Evolutionary conservation across 306 rosid species (phyloP).

Genomic region (Dalbergia oliveri): DNA sequence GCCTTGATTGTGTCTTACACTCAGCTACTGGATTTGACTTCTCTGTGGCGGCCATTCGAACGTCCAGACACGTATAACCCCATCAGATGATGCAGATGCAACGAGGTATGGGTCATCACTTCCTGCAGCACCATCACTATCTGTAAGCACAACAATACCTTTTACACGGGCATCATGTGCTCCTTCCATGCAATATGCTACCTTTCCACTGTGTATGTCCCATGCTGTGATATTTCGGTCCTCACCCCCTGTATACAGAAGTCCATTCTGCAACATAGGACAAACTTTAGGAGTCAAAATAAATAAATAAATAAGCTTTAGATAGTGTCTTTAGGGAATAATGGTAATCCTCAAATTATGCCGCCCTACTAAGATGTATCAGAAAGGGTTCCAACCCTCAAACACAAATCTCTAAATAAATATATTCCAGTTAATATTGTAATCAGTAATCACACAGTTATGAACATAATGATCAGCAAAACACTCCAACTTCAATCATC

Average conservation of each 20-base stretch:
- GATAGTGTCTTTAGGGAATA: neutral
- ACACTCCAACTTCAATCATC: neutral
- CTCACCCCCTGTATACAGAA: constrained; percentile 88
- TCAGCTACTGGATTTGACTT: constrained; percentile 82
- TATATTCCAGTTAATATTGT: neutral
- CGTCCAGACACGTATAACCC: constrained; percentile 88
- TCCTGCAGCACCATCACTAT: constrained; percentile 51
- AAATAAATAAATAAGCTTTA: neutral
- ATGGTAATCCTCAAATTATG: neutral
- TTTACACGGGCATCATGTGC: constrained; percentile 86
- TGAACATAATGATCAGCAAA: neutral
- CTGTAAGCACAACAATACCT: constrained; percentile 74
- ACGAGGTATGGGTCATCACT: constrained; percentile 76
- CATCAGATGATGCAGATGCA: constrained; percentile 92
- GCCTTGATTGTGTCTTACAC: constrained; percentile 78
- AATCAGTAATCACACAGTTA: neutral
- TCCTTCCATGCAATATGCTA: constrained; percentile 74
- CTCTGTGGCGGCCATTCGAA: constrained; percentile 75
- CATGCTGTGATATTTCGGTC: constrained; percentile 78
- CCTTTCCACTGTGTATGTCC: constrained; percentile 84
- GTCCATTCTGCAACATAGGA: constrained; percentile 67
- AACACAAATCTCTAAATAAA: neutral
- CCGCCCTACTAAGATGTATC: neutral
- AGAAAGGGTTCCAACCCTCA: neutral
- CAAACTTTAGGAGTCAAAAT: neutral